These are phyloP conservation scores for Plantago elongata DNA, from an alignment of 257 asterid species.

Conservation along the genomic window DNA sequence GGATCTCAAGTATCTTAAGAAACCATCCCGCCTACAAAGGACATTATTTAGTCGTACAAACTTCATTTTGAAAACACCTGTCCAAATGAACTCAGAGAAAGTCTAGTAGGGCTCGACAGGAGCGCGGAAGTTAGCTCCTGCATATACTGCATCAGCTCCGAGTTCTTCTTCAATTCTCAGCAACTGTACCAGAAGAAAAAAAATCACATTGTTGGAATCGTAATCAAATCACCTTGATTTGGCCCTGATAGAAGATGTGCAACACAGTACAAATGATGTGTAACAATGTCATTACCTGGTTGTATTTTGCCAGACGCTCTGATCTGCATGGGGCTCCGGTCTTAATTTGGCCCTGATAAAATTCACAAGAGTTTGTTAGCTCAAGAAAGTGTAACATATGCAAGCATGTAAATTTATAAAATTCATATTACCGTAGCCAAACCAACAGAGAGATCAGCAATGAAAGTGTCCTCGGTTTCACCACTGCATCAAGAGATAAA, in stretches of 20 bases:
- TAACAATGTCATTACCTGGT: conserved; percentile 50
- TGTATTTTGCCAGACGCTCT: conserved; percentile 95
- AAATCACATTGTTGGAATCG: conserved; percentile 6
- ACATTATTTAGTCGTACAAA: conserved; percentile 26
- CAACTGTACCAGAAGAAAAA: conserved; percentile 41
- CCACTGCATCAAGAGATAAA: conserved; percentile 54
- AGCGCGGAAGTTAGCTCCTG: conserved; percentile 82
- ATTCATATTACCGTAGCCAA: conserved; percentile 66
- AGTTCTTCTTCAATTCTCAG: conserved; percentile 96
- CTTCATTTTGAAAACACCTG: conserved; percentile 19
- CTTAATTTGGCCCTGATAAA: conserved; percentile 86
- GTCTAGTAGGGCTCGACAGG: conserved; percentile 81
- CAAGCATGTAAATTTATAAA: neutral
- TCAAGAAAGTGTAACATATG: neutral
- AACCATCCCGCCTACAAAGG: conserved; percentile 13
- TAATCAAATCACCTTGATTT: neutral
- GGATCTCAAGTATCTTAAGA: conserved; percentile 8
- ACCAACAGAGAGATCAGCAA: conserved; percentile 96
- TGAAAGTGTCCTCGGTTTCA: conserved; percentile 97
- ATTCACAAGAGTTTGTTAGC: conserved; percentile 16
- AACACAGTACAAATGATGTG: neutral
- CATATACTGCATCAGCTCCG: conserved; percentile 82
- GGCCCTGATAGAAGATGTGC: neutral
- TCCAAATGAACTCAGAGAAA: conserved; percentile 6
- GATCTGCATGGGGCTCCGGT: conserved; percentile 99